Conservation (phyloP, 345 rosid genomes). For the Rhodomyrtus tomentosa region DNA sequence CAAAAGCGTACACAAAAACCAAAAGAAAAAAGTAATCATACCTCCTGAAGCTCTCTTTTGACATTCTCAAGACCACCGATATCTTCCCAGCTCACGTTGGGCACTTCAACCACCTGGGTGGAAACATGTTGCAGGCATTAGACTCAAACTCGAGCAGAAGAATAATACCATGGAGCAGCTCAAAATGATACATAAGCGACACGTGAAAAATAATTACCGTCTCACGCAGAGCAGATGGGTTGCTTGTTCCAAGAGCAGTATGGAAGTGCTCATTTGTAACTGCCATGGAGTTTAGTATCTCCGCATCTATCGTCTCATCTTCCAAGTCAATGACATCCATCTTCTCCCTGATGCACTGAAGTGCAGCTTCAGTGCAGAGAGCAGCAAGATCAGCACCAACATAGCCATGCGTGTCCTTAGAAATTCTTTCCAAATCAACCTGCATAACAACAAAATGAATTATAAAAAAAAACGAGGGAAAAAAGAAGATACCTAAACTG, state of each 20-base stretch:
- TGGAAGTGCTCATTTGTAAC: slow-evolving; percentile 87
- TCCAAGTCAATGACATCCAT: slow-evolving; percentile 97
- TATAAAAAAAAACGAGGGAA: background rate
- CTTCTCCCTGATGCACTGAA: slow-evolving; percentile 95
- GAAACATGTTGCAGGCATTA: background rate
- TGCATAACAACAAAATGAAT: slow-evolving; percentile 3
- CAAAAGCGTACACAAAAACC: background rate
- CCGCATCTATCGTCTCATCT: slow-evolving; percentile 91
- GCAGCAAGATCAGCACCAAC: slow-evolving; percentile 99
- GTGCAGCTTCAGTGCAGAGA: slow-evolving; percentile 92
- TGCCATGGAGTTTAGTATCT: slow-evolving; percentile 86
- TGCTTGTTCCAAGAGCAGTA: slow-evolving; percentile 36
- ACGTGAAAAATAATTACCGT: background rate
- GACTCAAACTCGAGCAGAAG: background rate
- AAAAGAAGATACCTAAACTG: background rate
- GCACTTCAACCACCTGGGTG: slow-evolving; percentile 91
- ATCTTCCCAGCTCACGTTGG: slow-evolving; percentile 83
- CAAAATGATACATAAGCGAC: background rate
- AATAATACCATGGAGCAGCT: background rate
- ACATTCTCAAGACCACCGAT: slow-evolving; percentile 95
- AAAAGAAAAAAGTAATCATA: slow-evolving; percentile 5
- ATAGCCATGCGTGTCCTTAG: slow-evolving; percentile 90
- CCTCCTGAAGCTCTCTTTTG: slow-evolving; percentile 96
- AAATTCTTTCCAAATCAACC: slow-evolving; percentile 85
- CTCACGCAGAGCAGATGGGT: slow-evolving; percentile 15